Percentiles rank a stretch among this genome's conserved stretches.
These are phyloP conservation scores for Cokeromyces recurvatus DNA, from an alignment of 371 early-diverging fungal species.

Conservation along the genomic window DNA sequence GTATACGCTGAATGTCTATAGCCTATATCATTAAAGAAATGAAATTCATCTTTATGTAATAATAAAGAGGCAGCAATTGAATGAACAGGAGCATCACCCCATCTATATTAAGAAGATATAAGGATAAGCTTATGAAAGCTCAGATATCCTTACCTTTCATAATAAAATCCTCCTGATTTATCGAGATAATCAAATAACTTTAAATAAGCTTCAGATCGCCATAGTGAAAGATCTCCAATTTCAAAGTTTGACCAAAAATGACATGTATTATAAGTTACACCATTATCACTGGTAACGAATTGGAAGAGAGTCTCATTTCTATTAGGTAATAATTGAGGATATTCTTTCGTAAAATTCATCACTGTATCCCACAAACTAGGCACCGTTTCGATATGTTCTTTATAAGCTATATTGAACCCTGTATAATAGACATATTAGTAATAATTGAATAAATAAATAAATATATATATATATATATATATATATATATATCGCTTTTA, in stretches of 20 bases:
- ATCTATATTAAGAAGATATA: slow-evolving; percentile 31
- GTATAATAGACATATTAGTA: too few species aligned
- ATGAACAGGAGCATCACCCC: slow-evolving; percentile 98
- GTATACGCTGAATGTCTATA: slow-evolving; percentile 63
- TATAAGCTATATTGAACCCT: slow-evolving; percentile 38
- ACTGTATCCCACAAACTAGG: slow-evolving; percentile 66
- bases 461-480: too few species aligned
- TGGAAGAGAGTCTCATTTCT: slow-evolving; percentile 31
- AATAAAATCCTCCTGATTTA: slow-evolving; percentile 85
- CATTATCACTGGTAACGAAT: slow-evolving; percentile 34
- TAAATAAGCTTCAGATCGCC: slow-evolving; percentile 66
- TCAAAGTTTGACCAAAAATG: slow-evolving; percentile 69
- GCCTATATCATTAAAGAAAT: slow-evolving; percentile 81
- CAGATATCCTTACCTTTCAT: slow-evolving; percentile 72
- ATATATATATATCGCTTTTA: background rate
- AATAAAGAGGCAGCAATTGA: slow-evolving; percentile 83
- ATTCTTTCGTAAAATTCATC: slow-evolving; percentile 31
- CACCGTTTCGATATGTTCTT: slow-evolving; percentile 68
- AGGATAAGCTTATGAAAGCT: too few species aligned
- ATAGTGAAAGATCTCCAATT: slow-evolving; percentile 81
- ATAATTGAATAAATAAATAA: too few species aligned
- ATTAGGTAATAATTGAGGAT: slow-evolving; percentile 30
- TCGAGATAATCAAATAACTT: slow-evolving; percentile 82
- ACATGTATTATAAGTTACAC: slow-evolving; percentile 53
- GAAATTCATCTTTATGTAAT: slow-evolving; percentile 74